Conservation (phyloP, 768 basidiomycete species). For the Russula ochroleuca region DNA sequence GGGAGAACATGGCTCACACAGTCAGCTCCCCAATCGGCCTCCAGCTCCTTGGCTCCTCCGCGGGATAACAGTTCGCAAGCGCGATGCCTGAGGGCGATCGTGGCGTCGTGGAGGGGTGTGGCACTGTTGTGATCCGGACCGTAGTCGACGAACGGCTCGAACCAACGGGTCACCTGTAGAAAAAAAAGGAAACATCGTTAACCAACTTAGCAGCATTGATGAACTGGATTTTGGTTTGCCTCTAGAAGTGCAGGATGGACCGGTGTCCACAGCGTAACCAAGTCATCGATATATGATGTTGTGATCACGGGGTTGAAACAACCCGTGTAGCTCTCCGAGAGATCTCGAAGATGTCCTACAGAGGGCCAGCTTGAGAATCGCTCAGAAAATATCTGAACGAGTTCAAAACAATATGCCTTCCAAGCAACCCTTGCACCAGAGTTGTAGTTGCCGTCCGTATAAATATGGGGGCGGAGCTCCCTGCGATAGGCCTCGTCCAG, state of each 20-base stretch:
- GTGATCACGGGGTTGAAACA: conserved; percentile 10
- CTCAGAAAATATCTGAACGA: conserved; percentile 7
- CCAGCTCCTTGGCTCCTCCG: not conserved
- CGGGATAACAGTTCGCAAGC: conserved; percentile 3
- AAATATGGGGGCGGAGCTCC: not conserved
- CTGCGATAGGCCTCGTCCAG: conserved; percentile 11
- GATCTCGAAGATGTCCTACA: not conserved
- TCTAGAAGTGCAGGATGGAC: conserved; percentile 14
- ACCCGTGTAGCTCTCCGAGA: not conserved
- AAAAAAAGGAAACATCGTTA: not conserved
- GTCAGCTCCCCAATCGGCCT: not conserved
- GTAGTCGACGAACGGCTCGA: conserved; percentile 22
- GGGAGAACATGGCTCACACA: not conserved
- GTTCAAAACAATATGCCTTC: conserved; percentile 15
- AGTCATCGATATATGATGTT: conserved; percentile 11
- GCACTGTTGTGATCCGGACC: conserved; percentile 14
- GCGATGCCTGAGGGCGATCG: conserved; percentile 10
- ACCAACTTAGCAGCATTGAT: not conserved
- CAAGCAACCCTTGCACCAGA: not conserved
- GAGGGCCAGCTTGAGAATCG: not conserved
- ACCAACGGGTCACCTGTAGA: conserved; percentile 16
- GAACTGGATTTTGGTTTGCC: not conserved
- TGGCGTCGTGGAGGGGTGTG: conserved; percentile 17
- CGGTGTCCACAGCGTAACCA: not conserved
- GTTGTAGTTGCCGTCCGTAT: not conserved